Evolutionary conservation across 1,284 basidiomycete genomes (phyloP), one percentile per base, ranked within the genome.

Genomic region (Dichomitus squalens): DNA sequence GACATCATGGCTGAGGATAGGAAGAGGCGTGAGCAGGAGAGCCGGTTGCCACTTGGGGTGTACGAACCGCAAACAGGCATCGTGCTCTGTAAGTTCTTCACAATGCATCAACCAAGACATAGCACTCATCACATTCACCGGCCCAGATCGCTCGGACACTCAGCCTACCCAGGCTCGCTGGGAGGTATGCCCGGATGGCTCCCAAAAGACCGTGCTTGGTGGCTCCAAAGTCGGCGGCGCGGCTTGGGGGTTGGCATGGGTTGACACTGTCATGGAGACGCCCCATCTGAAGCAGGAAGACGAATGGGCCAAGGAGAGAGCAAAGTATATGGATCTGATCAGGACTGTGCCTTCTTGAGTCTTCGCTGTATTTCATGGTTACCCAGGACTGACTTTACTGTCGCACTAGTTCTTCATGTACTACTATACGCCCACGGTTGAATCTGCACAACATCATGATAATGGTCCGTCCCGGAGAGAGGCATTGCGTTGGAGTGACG

Each of bases 211-310:
- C 44, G 72, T 88, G 25, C 73, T 90, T 4, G 88, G 89, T 0
- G 90, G 89, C 1, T 82, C 86, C 0, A 90, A 89, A 70, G 81
- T 81, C 2, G 90, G 90, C 2, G 86, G 87, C 60, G 84, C 82
- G 0, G 90, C 87, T 2, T 93, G 90, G 90, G 88, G 80, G 0
- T 72, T 93, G 38, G 87, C 88, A 5, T 89, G 87, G 82, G 76
- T 92, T 21, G 90, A 92, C 66, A 91, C 87, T 0, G 74, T 84
- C 49, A 84, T 92, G 80, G 84, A 89, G 40, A 39, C 59, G 2
- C 60, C 64, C 9, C 53, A 59, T 20, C 49, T 59, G 23, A 61
- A 64, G 8, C 58, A 58, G 4, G 61, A 57, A 29, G 65, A 64
- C 38, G 46, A 50, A 14, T 56, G 59, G 57, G 57, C 58, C 16